phyloP scores from a whole-genome alignment of 345 rosid species.

The Physaria fendleri region DNA sequence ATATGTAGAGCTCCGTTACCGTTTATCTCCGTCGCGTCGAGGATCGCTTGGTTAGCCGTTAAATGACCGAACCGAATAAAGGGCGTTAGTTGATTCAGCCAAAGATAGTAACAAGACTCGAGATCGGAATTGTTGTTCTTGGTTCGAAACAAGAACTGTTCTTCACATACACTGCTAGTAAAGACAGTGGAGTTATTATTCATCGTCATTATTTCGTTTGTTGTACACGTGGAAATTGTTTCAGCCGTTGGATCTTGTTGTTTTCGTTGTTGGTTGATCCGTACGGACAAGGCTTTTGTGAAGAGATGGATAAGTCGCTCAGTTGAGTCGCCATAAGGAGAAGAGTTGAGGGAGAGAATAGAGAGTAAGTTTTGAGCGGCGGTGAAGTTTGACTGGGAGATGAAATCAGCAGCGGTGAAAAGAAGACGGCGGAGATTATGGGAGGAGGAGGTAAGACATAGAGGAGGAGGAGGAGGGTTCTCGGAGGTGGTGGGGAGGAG shows the following conservation, averaged over 20 bases:
- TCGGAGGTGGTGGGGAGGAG: conserved; percentile 17
- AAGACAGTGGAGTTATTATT: conserved; percentile 23
- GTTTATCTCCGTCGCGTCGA: conserved; percentile 52
- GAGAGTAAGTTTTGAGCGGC: conserved; percentile 64
- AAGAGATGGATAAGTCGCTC: conserved; percentile 72
- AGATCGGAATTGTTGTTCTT: conserved; percentile 26
- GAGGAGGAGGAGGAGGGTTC: conserved; percentile 19
- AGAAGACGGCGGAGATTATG: conserved; percentile 68
- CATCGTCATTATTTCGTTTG: conserved; percentile 14
- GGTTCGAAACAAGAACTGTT: conserved; percentile 28
- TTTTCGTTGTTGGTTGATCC: conserved; percentile 39
- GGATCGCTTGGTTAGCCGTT: conserved; percentile 89
- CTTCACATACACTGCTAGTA: conserved; percentile 32
- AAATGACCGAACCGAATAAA: conserved; percentile 82
- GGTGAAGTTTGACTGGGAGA: conserved; percentile 65
- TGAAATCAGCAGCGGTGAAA: conserved; percentile 54
- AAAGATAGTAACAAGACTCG: conserved; percentile 67
- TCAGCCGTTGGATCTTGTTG: conserved; percentile 12
- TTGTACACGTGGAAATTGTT: conserved; percentile 10
- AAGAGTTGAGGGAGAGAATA: conserved; percentile 46
- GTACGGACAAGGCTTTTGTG: conserved; percentile 66
- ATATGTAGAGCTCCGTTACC: conserved; percentile 61
- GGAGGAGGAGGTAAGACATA: conserved; percentile 12
- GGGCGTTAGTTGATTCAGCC: conserved; percentile 83
- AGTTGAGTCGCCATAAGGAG: conserved; percentile 74